Conservation (phyloP, 2,329 filamentous ascomycete species). For the Alternaria incomplexa region DNA sequence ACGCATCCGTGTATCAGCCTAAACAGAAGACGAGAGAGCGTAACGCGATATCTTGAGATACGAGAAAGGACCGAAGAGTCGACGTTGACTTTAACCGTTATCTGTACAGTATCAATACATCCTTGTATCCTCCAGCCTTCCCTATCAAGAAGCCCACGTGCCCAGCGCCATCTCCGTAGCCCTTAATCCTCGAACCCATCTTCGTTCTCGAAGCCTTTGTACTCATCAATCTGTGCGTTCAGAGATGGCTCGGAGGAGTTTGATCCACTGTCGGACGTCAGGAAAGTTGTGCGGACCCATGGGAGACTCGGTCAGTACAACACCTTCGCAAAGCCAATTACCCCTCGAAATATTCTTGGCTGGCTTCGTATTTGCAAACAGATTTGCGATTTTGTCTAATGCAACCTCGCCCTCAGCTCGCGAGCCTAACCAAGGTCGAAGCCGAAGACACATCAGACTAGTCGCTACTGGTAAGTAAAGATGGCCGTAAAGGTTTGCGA, state of each 20-base stretch:
- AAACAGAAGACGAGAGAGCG: not conserved
- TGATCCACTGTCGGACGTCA: not conserved
- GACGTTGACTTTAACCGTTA: not conserved
- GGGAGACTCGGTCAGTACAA: not conserved
- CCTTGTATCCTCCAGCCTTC: not conserved
- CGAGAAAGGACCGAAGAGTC: not conserved
- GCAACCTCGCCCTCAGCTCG: not conserved
- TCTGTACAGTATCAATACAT: not conserved
- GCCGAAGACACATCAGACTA: not conserved
- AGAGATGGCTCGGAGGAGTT: not conserved
- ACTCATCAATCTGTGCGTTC: not conserved
- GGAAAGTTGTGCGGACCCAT: not conserved
- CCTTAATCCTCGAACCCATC: no score
- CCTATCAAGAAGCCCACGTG: not conserved
- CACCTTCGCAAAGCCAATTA: not conserved
- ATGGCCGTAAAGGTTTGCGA: not conserved
- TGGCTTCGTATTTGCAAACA: not conserved
- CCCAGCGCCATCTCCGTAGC: no score
- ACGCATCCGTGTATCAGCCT: not conserved
- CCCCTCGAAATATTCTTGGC: not conserved
- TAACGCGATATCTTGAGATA: not conserved
- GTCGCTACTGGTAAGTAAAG: not conserved
- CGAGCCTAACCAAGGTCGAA: not conserved
- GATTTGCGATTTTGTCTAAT: not conserved
- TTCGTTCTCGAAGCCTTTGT: not conserved